Evolutionary conservation across 1,284 basidiomycete species (phyloP), one percentile per base, ranked within the genome.

Genomic region (Tremellales sp.): DNA sequence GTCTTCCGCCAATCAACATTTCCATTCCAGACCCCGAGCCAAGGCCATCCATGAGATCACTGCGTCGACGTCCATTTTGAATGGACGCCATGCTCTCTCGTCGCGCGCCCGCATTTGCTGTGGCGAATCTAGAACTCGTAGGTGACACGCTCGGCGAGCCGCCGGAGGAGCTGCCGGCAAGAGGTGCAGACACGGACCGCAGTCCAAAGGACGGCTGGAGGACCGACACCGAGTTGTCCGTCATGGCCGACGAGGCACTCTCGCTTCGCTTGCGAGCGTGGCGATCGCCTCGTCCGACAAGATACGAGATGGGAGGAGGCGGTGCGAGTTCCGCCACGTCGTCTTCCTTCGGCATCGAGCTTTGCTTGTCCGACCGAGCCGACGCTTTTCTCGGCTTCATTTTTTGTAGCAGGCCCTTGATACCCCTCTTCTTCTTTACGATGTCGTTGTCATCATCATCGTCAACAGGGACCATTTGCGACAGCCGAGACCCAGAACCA

Each of bases 391-490:
- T n/a, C 1, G 58, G 48, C 43, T 63, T 66, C 56, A 92, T 83
- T 39, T 86, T 80, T 50, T 80, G 80, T 82, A 88, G 86, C 41
- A 92, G 82, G 65, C 86, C 89, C 54, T 85, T 84, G 39, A 93
- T 67, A 9, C 86, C 87, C 43, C 80, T 86, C 67, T 82, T 82
- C 76, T 87, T 89, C 50, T 68, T 63, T 72, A 85, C 85, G 5
- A 40, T 40, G 6, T 46, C 49, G 29, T 38, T 42, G 18, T 43
- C 41, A 16, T 61, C 60, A 7, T 41, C 46, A 24, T 57, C 50
- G 13, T 48, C 53, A 16, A 53, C 50, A 29, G 53, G 53, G 38
- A 52, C 55, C 24, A 62, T 47, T 48, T 65, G 66, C 0, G 66
- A 66, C 4, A 68, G 49, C 9, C 65, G 63, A 29, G 65, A 63